Percentiles rank a stretch among this genome's conserved stretches.
Evolutionary conservation across 2,329 filamentous ascomycete genomes (phyloP).

Genomic region (Aphanocladium album): DNA sequence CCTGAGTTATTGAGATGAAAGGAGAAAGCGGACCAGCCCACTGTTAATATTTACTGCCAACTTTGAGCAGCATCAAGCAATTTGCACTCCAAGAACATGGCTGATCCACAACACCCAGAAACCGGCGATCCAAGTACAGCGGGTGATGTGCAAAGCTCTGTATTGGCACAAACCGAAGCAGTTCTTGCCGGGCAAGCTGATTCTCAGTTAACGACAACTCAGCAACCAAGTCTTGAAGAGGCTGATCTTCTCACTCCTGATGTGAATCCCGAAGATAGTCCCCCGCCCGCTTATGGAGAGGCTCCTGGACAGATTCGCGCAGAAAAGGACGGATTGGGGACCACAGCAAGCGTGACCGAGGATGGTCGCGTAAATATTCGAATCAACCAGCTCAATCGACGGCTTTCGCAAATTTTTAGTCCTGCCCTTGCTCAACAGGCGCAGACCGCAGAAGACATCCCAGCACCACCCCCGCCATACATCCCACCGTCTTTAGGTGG

Average conservation of each 20-base stretch:
- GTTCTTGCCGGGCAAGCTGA: not conserved
- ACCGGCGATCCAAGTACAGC: not conserved
- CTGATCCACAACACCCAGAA: not conserved
- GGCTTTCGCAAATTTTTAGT: conserved; percentile 13
- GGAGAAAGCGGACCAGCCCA: no score
- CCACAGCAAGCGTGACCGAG: conserved; percentile 23
- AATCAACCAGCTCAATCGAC: conserved; percentile 15
- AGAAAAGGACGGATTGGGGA: conserved; percentile 30
- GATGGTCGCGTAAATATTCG: conserved; percentile 16
- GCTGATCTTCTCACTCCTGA: not conserved
- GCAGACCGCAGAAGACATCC: not conserved
- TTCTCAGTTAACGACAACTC: not conserved
- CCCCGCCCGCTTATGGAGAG: conserved; percentile 36
- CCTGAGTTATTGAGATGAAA: no score
- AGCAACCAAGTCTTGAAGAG: not conserved
- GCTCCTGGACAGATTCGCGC: conserved; percentile 32
- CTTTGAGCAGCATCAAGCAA: no score
- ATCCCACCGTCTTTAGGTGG: conserved; percentile 8
- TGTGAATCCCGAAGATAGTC: conserved; percentile 17
- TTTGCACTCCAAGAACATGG: no score
- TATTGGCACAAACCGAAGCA: not conserved
- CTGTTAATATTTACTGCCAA: no score
- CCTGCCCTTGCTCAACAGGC: conserved; percentile 1
- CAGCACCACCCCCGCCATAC: conserved; percentile 6
- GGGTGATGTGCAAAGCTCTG: not conserved